Evolutionary conservation across 495 filamentous ascomycete genomes (phyloP).

Genomic region (Tuber indicum): DNA sequence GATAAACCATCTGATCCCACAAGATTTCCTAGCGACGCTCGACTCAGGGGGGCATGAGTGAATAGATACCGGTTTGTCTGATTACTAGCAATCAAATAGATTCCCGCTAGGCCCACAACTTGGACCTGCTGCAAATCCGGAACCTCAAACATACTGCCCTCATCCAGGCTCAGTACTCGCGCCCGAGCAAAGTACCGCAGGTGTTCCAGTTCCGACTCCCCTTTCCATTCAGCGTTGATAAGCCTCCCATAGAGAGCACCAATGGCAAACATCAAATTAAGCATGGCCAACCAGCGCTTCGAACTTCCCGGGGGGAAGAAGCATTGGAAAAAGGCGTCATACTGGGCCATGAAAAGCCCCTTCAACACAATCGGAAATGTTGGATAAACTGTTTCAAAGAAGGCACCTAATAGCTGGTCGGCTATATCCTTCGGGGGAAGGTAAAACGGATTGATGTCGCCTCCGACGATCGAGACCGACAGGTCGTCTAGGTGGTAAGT

Average conservation of each 20-base stretch:
- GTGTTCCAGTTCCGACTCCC: slow-evolving; percentile 50
- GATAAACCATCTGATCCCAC: background rate
- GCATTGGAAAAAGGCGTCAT: slow-evolving; percentile 41
- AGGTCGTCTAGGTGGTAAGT: slow-evolving; percentile 55
- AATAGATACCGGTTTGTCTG: slow-evolving; percentile 55
- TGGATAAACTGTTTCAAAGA: slow-evolving; percentile 54
- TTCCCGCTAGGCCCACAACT: slow-evolving; percentile 52
- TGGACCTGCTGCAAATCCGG: slow-evolving; percentile 55
- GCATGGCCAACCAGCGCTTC: slow-evolving; percentile 52
- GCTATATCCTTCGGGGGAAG: slow-evolving; percentile 51
- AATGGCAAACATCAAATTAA: slow-evolving; percentile 61
- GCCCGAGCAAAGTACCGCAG: slow-evolving; percentile 54
- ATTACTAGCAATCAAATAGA: slow-evolving; percentile 55
- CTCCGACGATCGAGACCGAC: slow-evolving; percentile 46
- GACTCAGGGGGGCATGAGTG: background rate
- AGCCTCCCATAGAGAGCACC: slow-evolving; percentile 51
- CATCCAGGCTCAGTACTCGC: slow-evolving; percentile 50
- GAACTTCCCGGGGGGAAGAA: slow-evolving; percentile 46
- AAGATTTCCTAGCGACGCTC: background rate
- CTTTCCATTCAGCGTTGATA: slow-evolving; percentile 45
- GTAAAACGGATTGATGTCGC: slow-evolving; percentile 48
- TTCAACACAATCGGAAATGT: slow-evolving; percentile 57
- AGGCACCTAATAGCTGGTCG: slow-evolving; percentile 54
- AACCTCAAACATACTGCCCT: slow-evolving; percentile 50
- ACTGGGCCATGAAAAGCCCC: slow-evolving; percentile 48